Conservation (phyloP, 2,329 filamentous ascomycete species). For the Dactylellina sp. region DNA sequence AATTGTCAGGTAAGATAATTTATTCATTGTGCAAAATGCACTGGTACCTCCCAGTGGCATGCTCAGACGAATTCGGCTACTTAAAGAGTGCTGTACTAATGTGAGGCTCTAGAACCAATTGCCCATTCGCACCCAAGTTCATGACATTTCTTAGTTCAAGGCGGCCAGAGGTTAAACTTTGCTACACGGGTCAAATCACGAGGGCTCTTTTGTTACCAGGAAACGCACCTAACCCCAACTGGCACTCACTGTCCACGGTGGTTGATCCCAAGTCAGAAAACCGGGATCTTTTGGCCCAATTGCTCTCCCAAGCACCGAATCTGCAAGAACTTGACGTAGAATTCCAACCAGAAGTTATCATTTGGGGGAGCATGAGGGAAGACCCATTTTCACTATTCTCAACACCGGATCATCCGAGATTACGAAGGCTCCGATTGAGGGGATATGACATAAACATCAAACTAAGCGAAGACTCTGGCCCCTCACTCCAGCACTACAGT, state of each 20-base stretch:
- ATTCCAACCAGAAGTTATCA: background rate
- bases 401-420: background rate
- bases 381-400: constrained; percentile 8
- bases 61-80: too few relatives aligned
- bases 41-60: too few relatives aligned
- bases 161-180: background rate
- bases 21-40: background rate
- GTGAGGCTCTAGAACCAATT: constrained; percentile 18
- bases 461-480: background rate
- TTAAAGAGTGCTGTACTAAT: too few relatives aligned
- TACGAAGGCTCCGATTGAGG: constrained; percentile 1
- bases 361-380: background rate
- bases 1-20: constrained; percentile 6
- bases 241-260: constrained; percentile 10
- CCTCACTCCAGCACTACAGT: background rate
- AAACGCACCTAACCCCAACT: background rate
- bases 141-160: background rate
- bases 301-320: constrained; percentile 2
- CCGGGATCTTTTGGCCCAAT: background rate
- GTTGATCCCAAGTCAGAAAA: constrained; percentile 1
- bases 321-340: constrained; percentile 21
- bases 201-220: background rate
- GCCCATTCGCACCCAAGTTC: background rate
- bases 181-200: background rate
- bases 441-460: background rate